Base-by-base conservation (phyloP, 1,284 basidiomycete species). In the Tausonia pullulans region DNA sequence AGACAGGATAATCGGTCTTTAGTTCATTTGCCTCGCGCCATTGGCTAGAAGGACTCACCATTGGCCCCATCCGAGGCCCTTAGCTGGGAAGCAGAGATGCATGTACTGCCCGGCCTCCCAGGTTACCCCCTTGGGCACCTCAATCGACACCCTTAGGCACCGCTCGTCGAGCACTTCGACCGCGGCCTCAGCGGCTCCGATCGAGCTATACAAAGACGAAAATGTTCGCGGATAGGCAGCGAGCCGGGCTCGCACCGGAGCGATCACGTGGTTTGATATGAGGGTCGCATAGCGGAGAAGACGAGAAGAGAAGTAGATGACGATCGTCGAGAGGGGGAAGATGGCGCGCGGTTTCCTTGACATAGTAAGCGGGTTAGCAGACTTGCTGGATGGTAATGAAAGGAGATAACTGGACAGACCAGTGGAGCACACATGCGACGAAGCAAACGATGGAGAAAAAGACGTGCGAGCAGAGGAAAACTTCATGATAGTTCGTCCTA, bases 391-490 rank as follows among this genome's bases (percentile, higher is more conserved):
- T 27, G 27, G 27, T 27, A 27, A 27, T 27, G 27, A 27, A 27
- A 27, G 27, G 27, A 27, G 27, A 27, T 27, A 27, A 27, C 2
- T 27, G 2, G 27, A 27, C 27, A 8, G 46, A 43, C 59, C 59
- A 60, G 40, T 60, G 59, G 8, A 50, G 49, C 40, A 52, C 51
- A 41, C 59, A 52, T 5, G 59, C 59, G 59, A 40, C 49, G 13
- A 63, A 50, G 54, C 50, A 63, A 48, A 63, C 16, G 27, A 63
- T 50, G 3, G 61, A 63, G 41, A 54, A 51, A 50, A 27, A 27
- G 48, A 63, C 61, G 43, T 63, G 61, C n/a, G 52, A 43, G 5
- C 54, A 53, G 45, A 63, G 57, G 50, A 63, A 63, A 14, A 27
- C 27, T 27, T 27, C 27, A 27, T 27, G 27, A 27, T 27, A 27